phyloP scores from a whole-genome alignment of 1,284 basidiomycete genomes.

The Cerioporus squamosus region DNA sequence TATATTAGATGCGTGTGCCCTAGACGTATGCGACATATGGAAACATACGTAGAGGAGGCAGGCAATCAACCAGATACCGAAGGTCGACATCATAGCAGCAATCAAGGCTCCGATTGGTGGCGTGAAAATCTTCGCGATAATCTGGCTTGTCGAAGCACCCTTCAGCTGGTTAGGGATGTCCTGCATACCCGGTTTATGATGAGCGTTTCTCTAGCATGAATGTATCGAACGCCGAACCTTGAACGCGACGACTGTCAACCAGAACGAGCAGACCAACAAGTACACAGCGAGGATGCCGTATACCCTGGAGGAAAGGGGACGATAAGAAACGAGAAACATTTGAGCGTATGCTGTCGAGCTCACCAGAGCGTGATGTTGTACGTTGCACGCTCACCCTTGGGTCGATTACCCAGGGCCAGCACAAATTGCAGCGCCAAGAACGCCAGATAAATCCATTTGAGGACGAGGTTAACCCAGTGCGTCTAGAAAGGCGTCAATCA shows the following conservation, averaged over 20 bases:
- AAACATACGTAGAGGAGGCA: slow-evolving; percentile 87
- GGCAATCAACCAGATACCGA: slow-evolving; percentile 81
- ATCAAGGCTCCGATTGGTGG: slow-evolving; percentile 85
- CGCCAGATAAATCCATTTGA: slow-evolving; percentile 89
- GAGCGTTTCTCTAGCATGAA: neutral
- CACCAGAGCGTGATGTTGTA: slow-evolving; percentile 85
- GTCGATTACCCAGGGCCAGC: slow-evolving; percentile 93
- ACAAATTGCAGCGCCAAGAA: slow-evolving; percentile 89
- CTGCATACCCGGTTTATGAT: slow-evolving; percentile 37
- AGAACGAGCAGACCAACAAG: slow-evolving; percentile 84
- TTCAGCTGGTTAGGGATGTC: slow-evolving; percentile 58
- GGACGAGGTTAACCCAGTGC: slow-evolving; percentile 86
- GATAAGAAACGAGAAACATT: neutral
- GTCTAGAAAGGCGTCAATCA: slow-evolving; percentile 52
- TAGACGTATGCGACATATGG: neutral
- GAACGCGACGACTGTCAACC: slow-evolving; percentile 82
- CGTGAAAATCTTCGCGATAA: slow-evolving; percentile 64
- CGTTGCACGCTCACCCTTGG: slow-evolving; percentile 88
- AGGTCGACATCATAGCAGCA: slow-evolving; percentile 88
- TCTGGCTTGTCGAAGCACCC: slow-evolving; percentile 47
- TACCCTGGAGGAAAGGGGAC: slow-evolving; percentile 51
- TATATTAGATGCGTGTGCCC: neutral
- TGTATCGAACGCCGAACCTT: slow-evolving; percentile 44
- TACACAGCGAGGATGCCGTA: slow-evolving; percentile 82
- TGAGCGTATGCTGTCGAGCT: slow-evolving; percentile 25